Evolutionary conservation across 345 rosid genomes (phyloP).

Genomic region (Mercurialis annua): DNA sequence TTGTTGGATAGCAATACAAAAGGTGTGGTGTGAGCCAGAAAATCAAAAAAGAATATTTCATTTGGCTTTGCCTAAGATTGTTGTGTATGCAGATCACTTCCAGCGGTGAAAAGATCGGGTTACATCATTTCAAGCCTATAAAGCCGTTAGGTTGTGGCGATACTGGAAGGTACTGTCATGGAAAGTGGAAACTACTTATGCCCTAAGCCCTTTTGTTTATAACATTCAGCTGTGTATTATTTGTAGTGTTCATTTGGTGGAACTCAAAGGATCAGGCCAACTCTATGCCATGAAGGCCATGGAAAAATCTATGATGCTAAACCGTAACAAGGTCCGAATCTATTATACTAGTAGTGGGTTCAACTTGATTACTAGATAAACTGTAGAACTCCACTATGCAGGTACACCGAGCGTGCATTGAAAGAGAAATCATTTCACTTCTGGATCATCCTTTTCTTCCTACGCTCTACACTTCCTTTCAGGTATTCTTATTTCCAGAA

Average conservation of each 20-base stretch:
- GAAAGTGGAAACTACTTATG: neutral
- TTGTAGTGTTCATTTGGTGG: conserved; percentile 87
- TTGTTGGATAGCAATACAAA: conserved; percentile 80
- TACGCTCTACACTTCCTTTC: conserved; percentile 79
- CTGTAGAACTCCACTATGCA: conserved; percentile 17
- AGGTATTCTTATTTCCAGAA: conserved; percentile 57
- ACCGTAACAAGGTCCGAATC: conserved; percentile 73
- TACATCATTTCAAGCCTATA: conserved; percentile 87
- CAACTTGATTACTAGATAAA: neutral
- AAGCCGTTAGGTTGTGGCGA: conserved; percentile 96
- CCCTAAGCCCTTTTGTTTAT: neutral
- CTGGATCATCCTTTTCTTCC: conserved; percentile 98
- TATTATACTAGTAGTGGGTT: neutral
- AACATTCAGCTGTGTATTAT: neutral
- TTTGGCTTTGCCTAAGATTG: neutral
- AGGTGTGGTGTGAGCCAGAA: conserved; percentile 36
- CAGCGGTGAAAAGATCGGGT: conserved; percentile 61
- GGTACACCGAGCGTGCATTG: conserved; percentile 95
- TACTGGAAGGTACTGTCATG: conserved; percentile 73
- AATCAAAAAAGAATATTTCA: too few species aligned
- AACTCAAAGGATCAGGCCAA: conserved; percentile 67
- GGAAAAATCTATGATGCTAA: conserved; percentile 86
- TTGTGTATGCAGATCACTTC: conserved; percentile 56
- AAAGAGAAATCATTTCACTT: conserved; percentile 84
- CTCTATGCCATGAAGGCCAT: conserved; percentile 96